These are phyloP conservation scores for Nigrograna mackinnonii DNA, from an alignment of 2,329 filamentous ascomycete species.

Conservation along the genomic window DNA sequence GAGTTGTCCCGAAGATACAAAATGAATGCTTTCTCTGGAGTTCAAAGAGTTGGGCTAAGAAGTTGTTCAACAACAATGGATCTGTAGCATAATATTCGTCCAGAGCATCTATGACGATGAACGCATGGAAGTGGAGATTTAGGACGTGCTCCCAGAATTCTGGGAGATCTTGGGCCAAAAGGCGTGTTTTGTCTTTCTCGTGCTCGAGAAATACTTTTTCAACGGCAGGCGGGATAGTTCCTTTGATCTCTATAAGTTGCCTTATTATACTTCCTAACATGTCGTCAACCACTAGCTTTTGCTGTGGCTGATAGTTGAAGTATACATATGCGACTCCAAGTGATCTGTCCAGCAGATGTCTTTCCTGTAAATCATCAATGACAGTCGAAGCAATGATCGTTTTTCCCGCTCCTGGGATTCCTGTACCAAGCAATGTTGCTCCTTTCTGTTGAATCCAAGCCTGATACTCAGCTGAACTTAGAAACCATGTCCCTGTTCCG, in stretches of 20 bases:
- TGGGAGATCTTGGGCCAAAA: too few species aligned
- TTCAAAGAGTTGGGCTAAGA: too few species aligned
- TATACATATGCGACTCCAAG: neutral
- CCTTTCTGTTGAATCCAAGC: neutral
- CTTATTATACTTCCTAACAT: neutral
- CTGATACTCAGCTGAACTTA: neutral
- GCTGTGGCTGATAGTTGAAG: neutral
- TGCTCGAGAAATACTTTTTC: too few species aligned
- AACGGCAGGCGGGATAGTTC: slow-evolving; percentile 14
- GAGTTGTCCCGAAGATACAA: too few species aligned
- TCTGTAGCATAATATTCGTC: slow-evolving; percentile 35
- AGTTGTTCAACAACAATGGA: too few species aligned
- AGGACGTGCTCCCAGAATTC: too few species aligned
- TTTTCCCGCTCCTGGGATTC: neutral
- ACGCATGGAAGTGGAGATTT: too few species aligned
- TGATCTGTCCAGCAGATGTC: neutral
- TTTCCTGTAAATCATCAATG: neutral
- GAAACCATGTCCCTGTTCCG: neutral
- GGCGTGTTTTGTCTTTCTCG: too few species aligned
- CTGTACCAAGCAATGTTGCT: neutral
- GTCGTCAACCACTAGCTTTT: neutral
- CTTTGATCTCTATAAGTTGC: slow-evolving; percentile 6
- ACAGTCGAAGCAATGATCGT: neutral
- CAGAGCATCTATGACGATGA: slow-evolving; percentile 30
- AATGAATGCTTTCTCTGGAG: too few species aligned